A percentile compares a stretch with the other conserved stretches of the same genome.
These are phyloP conservation scores for Tothia fuscella DNA, from an alignment of 2,329 filamentous ascomycete genomes.

Conservation along the genomic window DNA sequence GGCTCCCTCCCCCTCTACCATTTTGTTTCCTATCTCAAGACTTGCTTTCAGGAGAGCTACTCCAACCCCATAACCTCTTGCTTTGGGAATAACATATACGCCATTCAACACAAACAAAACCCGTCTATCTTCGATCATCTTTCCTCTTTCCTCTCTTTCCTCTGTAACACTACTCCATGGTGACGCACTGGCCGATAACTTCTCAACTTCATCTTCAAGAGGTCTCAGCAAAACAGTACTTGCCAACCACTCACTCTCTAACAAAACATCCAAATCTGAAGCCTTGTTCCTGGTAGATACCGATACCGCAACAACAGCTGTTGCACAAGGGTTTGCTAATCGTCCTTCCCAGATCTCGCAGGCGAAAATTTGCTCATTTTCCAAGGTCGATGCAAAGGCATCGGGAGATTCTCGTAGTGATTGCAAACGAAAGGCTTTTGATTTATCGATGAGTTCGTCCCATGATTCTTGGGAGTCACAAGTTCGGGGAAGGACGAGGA, in stretches of 20 bases:
- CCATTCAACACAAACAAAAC: slow-evolving; percentile 7
- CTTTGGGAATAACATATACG: slow-evolving; percentile 10
- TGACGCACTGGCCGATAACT: not conserved
- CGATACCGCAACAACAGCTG: slow-evolving; percentile 16
- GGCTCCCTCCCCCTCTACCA: not conserved
- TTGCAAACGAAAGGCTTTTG: slow-evolving; percentile 16
- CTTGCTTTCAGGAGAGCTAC: not conserved
- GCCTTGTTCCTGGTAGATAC: not conserved
- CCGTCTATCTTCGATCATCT: not conserved
- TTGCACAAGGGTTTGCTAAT: slow-evolving; percentile 17
- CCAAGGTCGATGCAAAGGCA: slow-evolving; percentile 21
- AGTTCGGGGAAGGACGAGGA: slow-evolving; percentile 2
- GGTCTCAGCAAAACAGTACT: slow-evolving; percentile 3
- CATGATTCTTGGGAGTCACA: not conserved
- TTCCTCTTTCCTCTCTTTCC: not conserved
- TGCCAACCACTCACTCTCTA: slow-evolving; percentile 7
- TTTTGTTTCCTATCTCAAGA: not conserved
- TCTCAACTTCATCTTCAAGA: not conserved
- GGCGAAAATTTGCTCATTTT: slow-evolving; percentile 15
- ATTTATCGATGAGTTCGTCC: slow-evolving; percentile 4
- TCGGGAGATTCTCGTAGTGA: slow-evolving; percentile 18
- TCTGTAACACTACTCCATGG: not conserved
- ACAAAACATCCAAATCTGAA: not conserved
- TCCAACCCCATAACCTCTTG: not conserved
- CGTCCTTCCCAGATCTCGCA: slow-evolving; percentile 15